Conservation (phyloP, 441 rosid genomes). For the Gossypium lobatum region DNA sequence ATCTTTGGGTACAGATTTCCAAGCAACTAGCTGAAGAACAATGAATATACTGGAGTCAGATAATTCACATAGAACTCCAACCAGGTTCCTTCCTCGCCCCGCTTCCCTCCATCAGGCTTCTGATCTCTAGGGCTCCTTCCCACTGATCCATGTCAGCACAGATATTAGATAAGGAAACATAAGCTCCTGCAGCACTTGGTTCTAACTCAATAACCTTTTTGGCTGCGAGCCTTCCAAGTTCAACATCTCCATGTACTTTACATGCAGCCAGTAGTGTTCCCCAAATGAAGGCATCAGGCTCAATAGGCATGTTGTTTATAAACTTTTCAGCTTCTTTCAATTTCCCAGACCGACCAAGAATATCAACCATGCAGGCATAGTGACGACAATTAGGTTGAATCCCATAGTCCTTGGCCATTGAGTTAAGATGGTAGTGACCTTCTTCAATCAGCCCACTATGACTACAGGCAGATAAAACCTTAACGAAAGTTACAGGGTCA, state of each 20-base stretch:
- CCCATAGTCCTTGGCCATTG: constrained; percentile 55
- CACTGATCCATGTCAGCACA: constrained; percentile 70
- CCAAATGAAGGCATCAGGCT: constrained; percentile 66
- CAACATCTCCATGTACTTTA: constrained; percentile 60
- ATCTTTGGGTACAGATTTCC: not conserved
- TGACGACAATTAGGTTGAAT: constrained; percentile 57
- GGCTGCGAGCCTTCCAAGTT: constrained; percentile 64
- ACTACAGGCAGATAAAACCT: constrained; percentile 72
- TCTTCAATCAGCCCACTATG: constrained; percentile 65
- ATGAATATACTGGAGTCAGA: not conserved
- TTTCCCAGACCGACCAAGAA: constrained; percentile 73
- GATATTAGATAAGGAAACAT: constrained; percentile 65
- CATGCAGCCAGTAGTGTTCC: constrained; percentile 78
- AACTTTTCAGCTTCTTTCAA: constrained; percentile 64
- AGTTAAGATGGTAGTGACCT: constrained; percentile 48
- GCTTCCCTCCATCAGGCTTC: constrained; percentile 52
- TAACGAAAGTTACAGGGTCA: constrained; percentile 66
- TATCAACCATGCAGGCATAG: constrained; percentile 76
- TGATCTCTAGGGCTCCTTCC: constrained; percentile 55
- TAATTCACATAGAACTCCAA: constrained; percentile 47
- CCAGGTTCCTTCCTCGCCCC: constrained; percentile 60
- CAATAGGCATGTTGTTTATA: constrained; percentile 49
- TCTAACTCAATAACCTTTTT: constrained; percentile 44
- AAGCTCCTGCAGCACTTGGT: constrained; percentile 58
- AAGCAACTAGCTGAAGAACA: not conserved